Percentiles rank a stretch among this genome's conserved stretches.
phyloP scores from a whole-genome alignment of 83 land plant species.

The Thuja plicata region DNA sequence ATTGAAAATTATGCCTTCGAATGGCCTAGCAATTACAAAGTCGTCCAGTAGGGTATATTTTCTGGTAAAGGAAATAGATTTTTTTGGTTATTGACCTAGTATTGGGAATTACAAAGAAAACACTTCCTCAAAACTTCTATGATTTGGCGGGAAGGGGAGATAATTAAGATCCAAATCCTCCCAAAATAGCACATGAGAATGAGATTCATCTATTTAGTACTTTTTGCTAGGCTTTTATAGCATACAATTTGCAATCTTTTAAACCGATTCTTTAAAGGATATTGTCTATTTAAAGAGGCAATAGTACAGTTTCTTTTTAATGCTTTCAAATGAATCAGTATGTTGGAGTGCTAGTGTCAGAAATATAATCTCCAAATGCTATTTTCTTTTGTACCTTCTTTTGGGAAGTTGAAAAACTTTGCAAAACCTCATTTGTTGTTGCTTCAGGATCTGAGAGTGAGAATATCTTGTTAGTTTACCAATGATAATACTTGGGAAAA shows the following conservation, averaged over 20 bases:
- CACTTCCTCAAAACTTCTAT: neutral
- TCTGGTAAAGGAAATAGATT: neutral
- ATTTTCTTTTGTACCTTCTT: neutral
- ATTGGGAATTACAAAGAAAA: neutral
- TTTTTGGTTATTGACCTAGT: neutral
- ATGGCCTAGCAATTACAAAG: neutral
- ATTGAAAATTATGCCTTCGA: neutral
- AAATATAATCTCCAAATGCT: neutral
- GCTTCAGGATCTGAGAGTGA: slow-evolving; percentile 4
- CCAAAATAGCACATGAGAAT: neutral
- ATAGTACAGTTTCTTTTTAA: neutral
- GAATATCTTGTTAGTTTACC: neutral
- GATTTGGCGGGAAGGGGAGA: neutral
- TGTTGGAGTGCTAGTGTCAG: neutral
- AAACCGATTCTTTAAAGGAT: neutral
- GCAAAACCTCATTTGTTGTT: slow-evolving; percentile 1
- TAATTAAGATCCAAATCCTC: neutral
- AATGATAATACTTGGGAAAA: neutral
- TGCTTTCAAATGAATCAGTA: neutral
- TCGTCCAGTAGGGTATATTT: neutral
- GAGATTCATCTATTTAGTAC: neutral
- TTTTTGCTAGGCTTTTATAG: neutral
- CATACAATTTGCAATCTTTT: neutral
- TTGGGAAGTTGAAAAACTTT: neutral
- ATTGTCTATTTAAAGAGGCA: neutral